phyloP scores from a whole-genome alignment of 1,284 basidiomycete genomes.

The Bondarzewia mesenterica region DNA sequence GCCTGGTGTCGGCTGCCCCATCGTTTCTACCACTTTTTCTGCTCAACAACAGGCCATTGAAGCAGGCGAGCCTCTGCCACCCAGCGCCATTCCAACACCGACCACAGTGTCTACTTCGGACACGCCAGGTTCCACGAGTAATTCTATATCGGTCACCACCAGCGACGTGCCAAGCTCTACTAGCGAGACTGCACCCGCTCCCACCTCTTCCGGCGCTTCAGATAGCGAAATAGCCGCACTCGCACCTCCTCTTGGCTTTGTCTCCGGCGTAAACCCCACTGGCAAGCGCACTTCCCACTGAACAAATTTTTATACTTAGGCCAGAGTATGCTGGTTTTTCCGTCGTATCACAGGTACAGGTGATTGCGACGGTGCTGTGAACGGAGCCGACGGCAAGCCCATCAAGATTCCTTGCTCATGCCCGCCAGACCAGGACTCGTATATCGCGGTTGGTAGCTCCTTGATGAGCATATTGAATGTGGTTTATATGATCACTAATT shows the following conservation, averaged over 20 bases:
- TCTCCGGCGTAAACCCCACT: conserved; percentile 23
- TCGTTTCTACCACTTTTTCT: conserved; percentile 21
- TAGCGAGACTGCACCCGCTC: neutral
- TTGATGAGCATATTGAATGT: too few relatives aligned
- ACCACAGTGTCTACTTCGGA: neutral
- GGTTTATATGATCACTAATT: conserved; percentile 25
- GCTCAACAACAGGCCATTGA: conserved; percentile 19
- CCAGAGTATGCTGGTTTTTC: conserved; percentile 25
- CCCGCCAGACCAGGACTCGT: conserved; percentile 25
- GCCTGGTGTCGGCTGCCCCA: conserved; percentile 22
- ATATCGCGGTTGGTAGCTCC: conserved; percentile 22
- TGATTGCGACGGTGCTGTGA: conserved; percentile 24
- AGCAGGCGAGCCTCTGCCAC: neutral
- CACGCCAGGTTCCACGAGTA: neutral
- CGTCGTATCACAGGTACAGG: neutral
- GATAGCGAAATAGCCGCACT: conserved; percentile 6
- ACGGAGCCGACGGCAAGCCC: conserved; percentile 40
- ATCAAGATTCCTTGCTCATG: conserved; percentile 56
- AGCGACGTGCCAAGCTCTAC: neutral
- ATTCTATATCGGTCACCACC: neutral
- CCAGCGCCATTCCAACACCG: neutral
- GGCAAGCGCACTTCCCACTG: neutral
- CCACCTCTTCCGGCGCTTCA: neutral
- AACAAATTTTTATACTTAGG: conserved; percentile 8
- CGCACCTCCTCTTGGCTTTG: conserved; percentile 10